Evolutionary conservation across 176 grass and related monocot species (phyloP), one percentile per base, ranked within the genome.

Genomic region (Puya raimondii): DNA sequence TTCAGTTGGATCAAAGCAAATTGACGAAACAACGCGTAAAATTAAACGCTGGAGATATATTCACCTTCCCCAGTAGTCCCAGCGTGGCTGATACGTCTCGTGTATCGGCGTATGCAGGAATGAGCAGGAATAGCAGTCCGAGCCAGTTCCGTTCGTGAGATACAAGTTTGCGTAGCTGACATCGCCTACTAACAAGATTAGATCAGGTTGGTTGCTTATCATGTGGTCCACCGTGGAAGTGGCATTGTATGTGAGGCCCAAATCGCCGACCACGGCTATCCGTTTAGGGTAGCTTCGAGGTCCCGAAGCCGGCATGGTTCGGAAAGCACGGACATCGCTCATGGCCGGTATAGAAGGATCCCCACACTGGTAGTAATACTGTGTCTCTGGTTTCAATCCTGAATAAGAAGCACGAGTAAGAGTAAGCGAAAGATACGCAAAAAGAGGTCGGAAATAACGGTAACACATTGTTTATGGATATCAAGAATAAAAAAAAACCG

Each of bases 21-120:
- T 4, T 13, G 11, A 47, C 21, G 6, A 56, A 72, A 33, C 16
- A 11, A 59, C 12, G 4, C 17, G 29, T 56, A 72, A 14, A 33
- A 12, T 11, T 65, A 25, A 11, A 21, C 21, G 26, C 17, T 12
- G 5, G 8, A 65, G 12, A 11, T 33, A 61, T 25, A 49, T 12
- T 56, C 12, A 92, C 90, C 88, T 86, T 71, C 91, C 91, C 91
- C 91, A 96, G 78, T 91, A 96, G 61, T 96, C 91, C 85, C 91
- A 96, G 1, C 91, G 91, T 10, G 85, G 85, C 61, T 96, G 91
- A 59, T 88, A 96, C 5, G 88, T 91, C 80, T 96, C 88, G 27
- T 91, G 91, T 71, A 91, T 86, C 42, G 88, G 91, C 1, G 85
- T 91, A 0, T 78, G 20, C 48, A 50, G 75, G 72, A 96, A 96